Base-by-base conservation (phyloP, 2,329 filamentous ascomycete genomes). In the Xylaria sp. region DNA sequence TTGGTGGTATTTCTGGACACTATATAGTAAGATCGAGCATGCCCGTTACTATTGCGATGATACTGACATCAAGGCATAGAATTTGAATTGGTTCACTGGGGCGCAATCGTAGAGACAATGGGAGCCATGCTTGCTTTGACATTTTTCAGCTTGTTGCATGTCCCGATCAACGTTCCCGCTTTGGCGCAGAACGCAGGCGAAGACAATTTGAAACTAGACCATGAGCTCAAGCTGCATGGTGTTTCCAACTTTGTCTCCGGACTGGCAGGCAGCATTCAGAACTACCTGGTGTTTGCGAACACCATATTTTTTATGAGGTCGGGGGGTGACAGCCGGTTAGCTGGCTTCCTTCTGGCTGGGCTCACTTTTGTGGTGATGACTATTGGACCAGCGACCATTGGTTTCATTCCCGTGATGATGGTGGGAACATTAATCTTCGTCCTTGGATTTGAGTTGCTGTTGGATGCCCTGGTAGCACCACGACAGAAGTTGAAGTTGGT, bases 211-310 rank as follows among this genome's bases (percentile, higher is more conserved):
- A 90, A 97, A 77, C 88, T 99, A 57, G 93, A 99, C 77, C 89
- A 92, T 70, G 96, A 99, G 78, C 85, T 99, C 25, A 93, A 94
- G 76, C 90, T 97, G 50, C 96, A 99, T 76, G 96, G 96, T 2
- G 88, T 96, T 72, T 97, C 95, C 1, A 99, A 99, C 80, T 91
- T 94, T 20, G 74, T 98, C 12, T 98, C 95, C 9, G 96, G 96
- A 2, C 88, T 91, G 70, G 84, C 89, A 13, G 96, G 96, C 13
- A 97, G 94, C 76, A 97, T 99, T 67, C 87, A 97, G 80, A 99
- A 99, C 79, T 99, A 99, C 76, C 87, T 99, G 1, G 96, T 99
- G 0, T 99, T 98, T 76, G 95, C 95, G 66, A 99, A 99, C 78
- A 97, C 94, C 70, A 88, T 97, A n/a, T 89, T 99, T 65, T 98